Evolutionary conservation across 78 protist genomes (phyloP).

Genomic region (Dictyostelium citrinum): DNA sequence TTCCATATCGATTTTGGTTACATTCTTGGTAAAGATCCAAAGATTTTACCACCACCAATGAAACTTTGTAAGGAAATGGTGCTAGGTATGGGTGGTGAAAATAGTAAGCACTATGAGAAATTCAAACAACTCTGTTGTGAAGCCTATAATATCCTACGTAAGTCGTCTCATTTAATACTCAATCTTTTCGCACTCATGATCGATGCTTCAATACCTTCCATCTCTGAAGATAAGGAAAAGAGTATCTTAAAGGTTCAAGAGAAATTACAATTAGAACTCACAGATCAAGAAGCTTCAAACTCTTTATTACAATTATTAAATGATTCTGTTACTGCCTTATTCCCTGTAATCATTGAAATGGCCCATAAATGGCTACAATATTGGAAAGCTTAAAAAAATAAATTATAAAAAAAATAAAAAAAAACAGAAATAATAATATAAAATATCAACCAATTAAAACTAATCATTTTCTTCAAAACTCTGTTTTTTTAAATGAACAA

Average conservation of each 20-base stretch:
- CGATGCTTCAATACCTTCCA: conserved; percentile 92
- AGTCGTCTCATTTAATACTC: conserved; percentile 90
- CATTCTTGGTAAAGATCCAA: conserved; percentile 97
- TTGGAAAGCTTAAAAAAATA: conserved; percentile 61
- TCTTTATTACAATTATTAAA: conserved; percentile 86
- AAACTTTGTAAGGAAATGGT: conserved; percentile 95
- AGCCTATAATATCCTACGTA: conserved; percentile 94
- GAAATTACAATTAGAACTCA: conserved; percentile 92
- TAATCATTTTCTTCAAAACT: no score
- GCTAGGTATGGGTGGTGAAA: conserved; percentile 97
- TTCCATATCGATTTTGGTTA: conserved; percentile 99
- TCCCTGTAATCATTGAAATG: conserved; percentile 92
- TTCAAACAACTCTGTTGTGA: conserved; percentile 91
- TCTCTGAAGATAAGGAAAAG: conserved; percentile 76
- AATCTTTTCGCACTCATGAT: conserved; percentile 95
- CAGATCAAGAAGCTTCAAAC: conserved; percentile 93
- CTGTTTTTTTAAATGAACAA: no score
- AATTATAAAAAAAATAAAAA: no score
- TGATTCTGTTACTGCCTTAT: conserved; percentile 91
- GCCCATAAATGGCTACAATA: conserved; percentile 89
- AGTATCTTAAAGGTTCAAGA: conserved; percentile 86
- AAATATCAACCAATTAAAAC: no score
- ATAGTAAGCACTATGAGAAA: conserved; percentile 67
- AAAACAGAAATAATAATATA: no score
- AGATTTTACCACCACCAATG: conserved; percentile 97